Percentiles rank a stretch among this genome's conserved stretches.
phyloP scores from a whole-genome alignment of 371 early-diverging fungal species.

The Mortierella sp. region DNA sequence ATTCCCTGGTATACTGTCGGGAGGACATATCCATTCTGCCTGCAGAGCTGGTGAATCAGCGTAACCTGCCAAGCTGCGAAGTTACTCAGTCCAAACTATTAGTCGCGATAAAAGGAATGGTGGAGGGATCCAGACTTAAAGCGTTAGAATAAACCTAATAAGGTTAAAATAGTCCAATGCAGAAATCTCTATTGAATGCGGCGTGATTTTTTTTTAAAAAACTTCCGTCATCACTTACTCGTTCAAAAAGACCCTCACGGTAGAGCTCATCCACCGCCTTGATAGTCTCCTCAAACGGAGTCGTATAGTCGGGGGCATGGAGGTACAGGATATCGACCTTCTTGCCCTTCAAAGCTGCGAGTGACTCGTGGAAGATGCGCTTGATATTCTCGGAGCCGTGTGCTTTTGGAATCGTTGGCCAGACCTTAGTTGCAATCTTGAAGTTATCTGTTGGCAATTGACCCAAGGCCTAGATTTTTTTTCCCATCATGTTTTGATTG shows the following conservation, averaged over 20 bases:
- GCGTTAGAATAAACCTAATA: too few species aligned
- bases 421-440: conserved; percentile 58
- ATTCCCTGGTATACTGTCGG: conserved; percentile 55
- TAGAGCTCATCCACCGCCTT: conserved; percentile 57
- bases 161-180: too few species aligned
- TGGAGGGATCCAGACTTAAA: too few species aligned
- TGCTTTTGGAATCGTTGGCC: conserved; percentile 58
- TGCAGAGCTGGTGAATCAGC: conserved; percentile 54
- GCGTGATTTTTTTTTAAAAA: too few species aligned
- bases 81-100: conserved; percentile 61
- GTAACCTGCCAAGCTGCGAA: conserved; percentile 57
- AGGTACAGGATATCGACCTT: conserved; percentile 60
- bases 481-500: too few species aligned
- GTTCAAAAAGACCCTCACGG: conserved; percentile 54
- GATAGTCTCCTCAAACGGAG: conserved; percentile 55
- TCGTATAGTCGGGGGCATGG: conserved; percentile 57
- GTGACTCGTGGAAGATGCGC: conserved; percentile 43
- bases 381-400: conserved; percentile 59
- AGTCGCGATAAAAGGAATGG: too few species aligned
- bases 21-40: conserved; percentile 10
- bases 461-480: too few species aligned
- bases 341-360: conserved; percentile 38
- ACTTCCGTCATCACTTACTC: too few species aligned
- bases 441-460: background rate
- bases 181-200: too few species aligned